Percentiles rank a stretch among this genome's conserved stretches.
phyloP scores from a whole-genome alignment of 1,139 yeast genomes.

The Kodamaea arcana region DNA sequence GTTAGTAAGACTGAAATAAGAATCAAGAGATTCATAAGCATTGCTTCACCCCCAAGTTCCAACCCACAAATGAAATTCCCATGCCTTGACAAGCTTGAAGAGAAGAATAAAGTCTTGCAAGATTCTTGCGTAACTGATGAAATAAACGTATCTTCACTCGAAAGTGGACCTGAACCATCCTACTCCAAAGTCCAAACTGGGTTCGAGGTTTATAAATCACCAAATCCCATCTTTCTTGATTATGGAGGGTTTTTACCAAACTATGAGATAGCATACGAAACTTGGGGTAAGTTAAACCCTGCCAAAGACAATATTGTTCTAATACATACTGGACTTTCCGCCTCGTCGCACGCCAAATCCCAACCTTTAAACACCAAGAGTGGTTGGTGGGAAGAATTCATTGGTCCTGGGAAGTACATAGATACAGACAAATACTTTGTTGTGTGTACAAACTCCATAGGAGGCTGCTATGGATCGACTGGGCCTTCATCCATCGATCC shows the following conservation, averaged over 20 bases:
- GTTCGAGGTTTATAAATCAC: slow-evolving; percentile 53
- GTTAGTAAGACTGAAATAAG: no score
- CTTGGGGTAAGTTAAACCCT: slow-evolving; percentile 55
- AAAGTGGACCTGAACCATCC: slow-evolving; percentile 82
- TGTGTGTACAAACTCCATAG: slow-evolving; percentile 85
- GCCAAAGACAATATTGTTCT: slow-evolving; percentile 68
- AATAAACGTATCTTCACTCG: slow-evolving; percentile 42
- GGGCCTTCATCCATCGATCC: slow-evolving; percentile 88
- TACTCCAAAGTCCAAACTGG: slow-evolving; percentile 72
- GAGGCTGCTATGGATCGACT: slow-evolving; percentile 93
- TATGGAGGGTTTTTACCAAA: slow-evolving; percentile 76
- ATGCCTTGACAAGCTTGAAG: slow-evolving; percentile 74
- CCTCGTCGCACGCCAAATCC: slow-evolving; percentile 92
- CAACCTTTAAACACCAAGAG: slow-evolving; percentile 63
- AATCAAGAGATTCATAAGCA: not conserved
- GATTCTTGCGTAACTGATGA: slow-evolving; percentile 14
- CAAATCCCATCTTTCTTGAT: slow-evolving; percentile 65
- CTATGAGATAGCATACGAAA: slow-evolving; percentile 81
- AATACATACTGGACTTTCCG: slow-evolving; percentile 87
- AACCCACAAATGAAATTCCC: slow-evolving; percentile 78
- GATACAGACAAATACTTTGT: slow-evolving; percentile 81
- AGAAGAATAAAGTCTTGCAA: slow-evolving; percentile 41
- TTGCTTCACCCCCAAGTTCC: slow-evolving; percentile 1
- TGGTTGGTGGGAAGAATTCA: slow-evolving; percentile 97
- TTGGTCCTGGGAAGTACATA: slow-evolving; percentile 75